Conservation (phyloP, 139 green algal species). For the Haematococcus lacustris region DNA sequence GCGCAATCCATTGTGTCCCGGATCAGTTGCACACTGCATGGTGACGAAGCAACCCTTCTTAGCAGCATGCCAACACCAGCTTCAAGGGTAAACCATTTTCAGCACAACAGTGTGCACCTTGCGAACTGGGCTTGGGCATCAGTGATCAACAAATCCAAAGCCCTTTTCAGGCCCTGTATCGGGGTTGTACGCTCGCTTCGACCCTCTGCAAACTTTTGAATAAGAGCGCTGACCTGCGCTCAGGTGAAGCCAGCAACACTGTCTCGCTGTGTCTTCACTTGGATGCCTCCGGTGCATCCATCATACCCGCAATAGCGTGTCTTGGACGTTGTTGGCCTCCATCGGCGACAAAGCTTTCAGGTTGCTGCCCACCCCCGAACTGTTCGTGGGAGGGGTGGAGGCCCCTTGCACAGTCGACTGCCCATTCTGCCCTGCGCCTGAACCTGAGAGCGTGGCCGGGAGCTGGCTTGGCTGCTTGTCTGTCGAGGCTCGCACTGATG, state of each 20-base stretch:
- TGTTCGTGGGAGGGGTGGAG: no score
- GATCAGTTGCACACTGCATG: constrained; percentile 36
- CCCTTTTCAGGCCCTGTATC: constrained; percentile 34
- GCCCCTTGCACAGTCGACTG: no score
- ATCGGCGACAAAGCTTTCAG: constrained; percentile 19
- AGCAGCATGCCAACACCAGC: background rate
- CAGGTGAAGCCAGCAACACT: no score
- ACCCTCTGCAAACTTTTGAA: constrained; percentile 43
- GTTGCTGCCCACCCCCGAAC: no score
- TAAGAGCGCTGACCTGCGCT: constrained; percentile 41
- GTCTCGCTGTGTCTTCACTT: background rate
- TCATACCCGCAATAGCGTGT: constrained; percentile 34
- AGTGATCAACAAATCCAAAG: constrained; percentile 31
- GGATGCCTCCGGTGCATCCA: background rate
- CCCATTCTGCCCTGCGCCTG: no score
- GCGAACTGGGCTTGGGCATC: constrained; percentile 39
- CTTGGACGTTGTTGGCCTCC: constrained; percentile 29
- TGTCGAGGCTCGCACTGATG: no score
- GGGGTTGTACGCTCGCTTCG: constrained; percentile 37
- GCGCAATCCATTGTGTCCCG: constrained; percentile 23
- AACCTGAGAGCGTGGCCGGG: no score
- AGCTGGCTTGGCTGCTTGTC: no score
- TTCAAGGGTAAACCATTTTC: background rate
- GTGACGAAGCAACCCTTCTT: background rate
- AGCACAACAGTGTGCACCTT: constrained; percentile 10